A percentile compares a stretch with the other conserved stretches of the same genome.
phyloP scores from a whole-genome alignment of 495 filamentous ascomycete genomes.

The Hyaloscypha bicolor region DNA sequence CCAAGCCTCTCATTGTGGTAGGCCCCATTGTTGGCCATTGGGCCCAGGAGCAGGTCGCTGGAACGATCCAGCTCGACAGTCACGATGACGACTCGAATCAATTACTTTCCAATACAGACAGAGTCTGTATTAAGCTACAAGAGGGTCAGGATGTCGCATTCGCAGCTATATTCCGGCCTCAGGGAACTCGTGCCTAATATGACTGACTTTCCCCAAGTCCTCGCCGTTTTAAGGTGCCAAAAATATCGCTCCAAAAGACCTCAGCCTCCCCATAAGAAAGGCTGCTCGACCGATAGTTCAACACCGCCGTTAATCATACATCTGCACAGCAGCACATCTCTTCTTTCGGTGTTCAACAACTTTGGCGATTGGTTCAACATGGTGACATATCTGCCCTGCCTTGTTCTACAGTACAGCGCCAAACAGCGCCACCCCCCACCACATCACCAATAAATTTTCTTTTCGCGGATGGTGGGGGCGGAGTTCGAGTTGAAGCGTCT shows the following conservation, averaged over 20 bases:
- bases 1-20: background rate
- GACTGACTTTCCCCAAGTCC: too few species aligned
- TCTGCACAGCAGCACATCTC: conserved; percentile 1
- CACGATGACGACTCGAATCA: background rate
- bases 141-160: too few species aligned
- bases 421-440: background rate
- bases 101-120: background rate
- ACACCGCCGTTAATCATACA: background rate
- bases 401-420: background rate
- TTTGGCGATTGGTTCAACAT: conserved; percentile 1
- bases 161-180: too few species aligned
- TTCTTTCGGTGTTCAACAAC: conserved; percentile 3
- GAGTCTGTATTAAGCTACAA: too few species aligned
- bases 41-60: background rate
- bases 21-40: conserved; percentile 3
- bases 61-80: conserved; percentile 3
- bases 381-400: background rate
- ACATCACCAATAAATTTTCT: too few species aligned
- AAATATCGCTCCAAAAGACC: too few species aligned
- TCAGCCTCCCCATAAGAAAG: too few species aligned
- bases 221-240: too few species aligned
- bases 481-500: too few species aligned
- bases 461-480: too few species aligned
- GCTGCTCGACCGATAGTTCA: background rate
- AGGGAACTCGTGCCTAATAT: too few species aligned